These are phyloP conservation scores for Phytophthora citrophthora DNA, from an alignment of 352 stramenopile species.

Conservation along the genomic window DNA sequence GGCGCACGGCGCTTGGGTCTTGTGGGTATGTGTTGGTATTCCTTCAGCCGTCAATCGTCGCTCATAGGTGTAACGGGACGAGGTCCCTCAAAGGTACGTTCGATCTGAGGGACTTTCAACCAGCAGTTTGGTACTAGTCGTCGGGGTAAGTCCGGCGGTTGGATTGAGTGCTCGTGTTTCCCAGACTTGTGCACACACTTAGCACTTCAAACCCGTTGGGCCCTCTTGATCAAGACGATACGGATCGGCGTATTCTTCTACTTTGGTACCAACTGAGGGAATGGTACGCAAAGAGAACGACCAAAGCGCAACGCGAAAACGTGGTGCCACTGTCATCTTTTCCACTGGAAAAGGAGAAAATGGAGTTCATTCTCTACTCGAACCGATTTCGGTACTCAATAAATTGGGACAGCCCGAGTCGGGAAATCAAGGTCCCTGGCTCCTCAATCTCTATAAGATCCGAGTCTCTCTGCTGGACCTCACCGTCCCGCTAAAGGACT, in stretches of 20 bases:
- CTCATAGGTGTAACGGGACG: too few species aligned
- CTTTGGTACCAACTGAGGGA: conserved; percentile 6
- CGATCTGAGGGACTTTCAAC: too few species aligned
- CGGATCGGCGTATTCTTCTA: neutral
- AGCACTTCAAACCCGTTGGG: too few species aligned
- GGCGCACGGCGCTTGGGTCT: too few species aligned
- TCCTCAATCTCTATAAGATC: conserved; percentile 6
- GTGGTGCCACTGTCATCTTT: neutral
- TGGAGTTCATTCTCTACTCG: neutral
- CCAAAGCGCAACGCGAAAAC: neutral
- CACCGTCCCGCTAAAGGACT: conserved; percentile 1
- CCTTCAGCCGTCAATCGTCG: too few species aligned
- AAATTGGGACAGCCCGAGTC: neutral
- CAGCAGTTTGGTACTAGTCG: too few species aligned
- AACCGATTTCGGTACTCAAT: conserved; percentile 3
- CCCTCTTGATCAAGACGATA: too few species aligned
- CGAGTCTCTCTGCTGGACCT: neutral
- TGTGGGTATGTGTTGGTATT: too few species aligned
- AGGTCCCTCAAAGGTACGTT: too few species aligned
- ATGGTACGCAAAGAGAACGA: conserved; percentile 1
- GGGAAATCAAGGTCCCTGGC: neutral
- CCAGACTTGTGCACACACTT: too few species aligned
- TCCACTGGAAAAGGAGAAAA: conserved; percentile 2
- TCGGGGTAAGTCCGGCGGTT: too few species aligned
- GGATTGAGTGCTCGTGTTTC: too few species aligned